These are phyloP conservation scores for Crassisporium funariophilum DNA, from an alignment of 768 basidiomycete species.

Conservation along the genomic window DNA sequence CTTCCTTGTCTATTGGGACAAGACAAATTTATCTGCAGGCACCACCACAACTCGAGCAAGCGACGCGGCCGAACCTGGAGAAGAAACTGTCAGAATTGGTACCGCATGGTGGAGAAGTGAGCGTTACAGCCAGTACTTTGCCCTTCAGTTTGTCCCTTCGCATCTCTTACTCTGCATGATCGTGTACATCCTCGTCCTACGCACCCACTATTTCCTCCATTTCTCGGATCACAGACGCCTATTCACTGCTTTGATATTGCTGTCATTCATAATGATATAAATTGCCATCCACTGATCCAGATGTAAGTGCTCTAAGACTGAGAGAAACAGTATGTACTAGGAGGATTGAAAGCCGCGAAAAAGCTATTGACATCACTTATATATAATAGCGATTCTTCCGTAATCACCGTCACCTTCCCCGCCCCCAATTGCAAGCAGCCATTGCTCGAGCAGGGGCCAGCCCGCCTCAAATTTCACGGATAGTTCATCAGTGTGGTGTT, in stretches of 20 bases:
- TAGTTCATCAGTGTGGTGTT: conserved; percentile 91
- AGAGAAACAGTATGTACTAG: no score
- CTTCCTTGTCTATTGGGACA: conserved; percentile 79
- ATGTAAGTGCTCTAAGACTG: neutral
- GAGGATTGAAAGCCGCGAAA: neutral
- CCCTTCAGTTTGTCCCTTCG: conserved; percentile 83
- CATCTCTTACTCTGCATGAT: conserved; percentile 50
- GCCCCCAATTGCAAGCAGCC: conserved; percentile 63
- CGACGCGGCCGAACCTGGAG: conserved; percentile 88
- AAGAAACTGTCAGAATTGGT: conserved; percentile 87
- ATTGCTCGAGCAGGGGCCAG: conserved; percentile 80
- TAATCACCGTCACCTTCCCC: conserved; percentile 66
- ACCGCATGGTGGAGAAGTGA: conserved; percentile 72
- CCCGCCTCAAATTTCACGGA: conserved; percentile 80
- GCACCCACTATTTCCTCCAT: no score
- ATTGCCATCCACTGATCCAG: no score
- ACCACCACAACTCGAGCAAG: conserved; percentile 86
- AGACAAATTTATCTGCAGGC: conserved; percentile 91
- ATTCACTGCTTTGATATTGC: no score
- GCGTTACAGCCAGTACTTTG: conserved; percentile 84
- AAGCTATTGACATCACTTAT: conserved; percentile 48
- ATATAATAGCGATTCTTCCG: conserved; percentile 78
- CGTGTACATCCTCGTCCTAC: neutral
- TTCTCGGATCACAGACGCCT: neutral
- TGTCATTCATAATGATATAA: no score